These are phyloP conservation scores for Lyophyllum semitale DNA, from an alignment of 768 basidiomycete genomes.

Conservation along the genomic window DNA sequence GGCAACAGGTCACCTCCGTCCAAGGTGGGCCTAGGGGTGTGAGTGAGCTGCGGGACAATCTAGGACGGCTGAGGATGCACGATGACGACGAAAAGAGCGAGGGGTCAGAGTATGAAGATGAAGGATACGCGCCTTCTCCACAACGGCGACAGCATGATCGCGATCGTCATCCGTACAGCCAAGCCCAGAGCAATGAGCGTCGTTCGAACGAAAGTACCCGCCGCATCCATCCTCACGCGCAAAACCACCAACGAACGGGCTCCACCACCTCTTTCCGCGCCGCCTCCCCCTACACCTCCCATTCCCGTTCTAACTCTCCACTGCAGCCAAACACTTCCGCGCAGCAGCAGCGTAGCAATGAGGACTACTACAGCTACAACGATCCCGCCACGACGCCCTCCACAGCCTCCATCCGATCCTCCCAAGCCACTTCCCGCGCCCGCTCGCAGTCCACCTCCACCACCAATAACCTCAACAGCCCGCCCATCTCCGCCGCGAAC, in stretches of 20 bases:
- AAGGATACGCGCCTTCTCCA: constrained; percentile 49
- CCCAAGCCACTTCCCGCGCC: constrained; percentile 46
- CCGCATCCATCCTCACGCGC: constrained; percentile 42
- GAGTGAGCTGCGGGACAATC: constrained; percentile 48
- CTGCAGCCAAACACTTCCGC: constrained; percentile 32
- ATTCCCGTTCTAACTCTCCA: constrained; percentile 46
- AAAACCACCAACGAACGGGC: constrained; percentile 53
- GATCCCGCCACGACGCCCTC: constrained; percentile 40
- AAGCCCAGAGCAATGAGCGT: constrained; percentile 25
- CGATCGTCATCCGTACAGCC: constrained; percentile 40
- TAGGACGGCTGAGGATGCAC: constrained; percentile 51
- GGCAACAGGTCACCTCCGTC: neutral
- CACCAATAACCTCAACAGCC: constrained; percentile 60
- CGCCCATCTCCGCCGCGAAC: constrained; percentile 76
- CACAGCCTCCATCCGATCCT: constrained; percentile 50
- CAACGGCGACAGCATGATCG: constrained; percentile 37
- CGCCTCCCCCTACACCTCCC: constrained; percentile 35
- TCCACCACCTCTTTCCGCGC: constrained; percentile 50
- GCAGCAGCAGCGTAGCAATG: constrained; percentile 26
- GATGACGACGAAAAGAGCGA: constrained; percentile 54
- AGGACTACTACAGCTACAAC: constrained; percentile 26
- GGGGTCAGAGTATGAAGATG: constrained; percentile 69
- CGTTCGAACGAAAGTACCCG: constrained; percentile 41
- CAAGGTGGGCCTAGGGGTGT: constrained; percentile 16
- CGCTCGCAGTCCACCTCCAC: constrained; percentile 63